A percentile compares a stretch with the other conserved stretches of the same genome.
Conservation (phyloP, 106 monocot species). For the Iris macrosiphon region DNA sequence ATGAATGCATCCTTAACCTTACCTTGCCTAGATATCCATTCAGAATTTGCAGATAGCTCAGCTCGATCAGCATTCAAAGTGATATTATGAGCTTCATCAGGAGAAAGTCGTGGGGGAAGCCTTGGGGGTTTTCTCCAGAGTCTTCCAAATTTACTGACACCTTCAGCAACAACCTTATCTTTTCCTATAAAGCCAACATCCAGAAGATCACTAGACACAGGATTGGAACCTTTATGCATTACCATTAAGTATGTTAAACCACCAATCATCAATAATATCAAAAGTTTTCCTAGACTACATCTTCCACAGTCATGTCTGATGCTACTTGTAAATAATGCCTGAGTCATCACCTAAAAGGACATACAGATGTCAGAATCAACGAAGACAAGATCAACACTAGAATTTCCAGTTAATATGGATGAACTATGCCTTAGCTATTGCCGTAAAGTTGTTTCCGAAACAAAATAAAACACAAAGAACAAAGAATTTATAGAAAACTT, state of each 20-base stretch:
- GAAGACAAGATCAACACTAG: too few relatives aligned
- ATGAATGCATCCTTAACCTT: constrained; percentile 79
- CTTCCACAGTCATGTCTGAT: constrained; percentile 30
- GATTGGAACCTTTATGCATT: constrained; percentile 24
- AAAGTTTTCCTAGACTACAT: constrained; percentile 57
- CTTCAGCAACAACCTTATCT: constrained; percentile 13
- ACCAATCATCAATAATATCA: constrained; percentile 61
- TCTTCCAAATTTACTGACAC: constrained; percentile 19
- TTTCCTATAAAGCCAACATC: constrained; percentile 4
- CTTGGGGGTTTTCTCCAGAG: constrained; percentile 63
- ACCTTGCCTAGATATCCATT: constrained; percentile 54
- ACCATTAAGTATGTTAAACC: constrained; percentile 50
- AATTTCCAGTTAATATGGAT: too few relatives aligned
- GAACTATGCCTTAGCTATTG: too few relatives aligned
- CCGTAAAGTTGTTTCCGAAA: too few relatives aligned
- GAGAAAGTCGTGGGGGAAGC: constrained; percentile 73
- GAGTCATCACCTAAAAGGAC: constrained; percentile 52
- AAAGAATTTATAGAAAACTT: too few relatives aligned
- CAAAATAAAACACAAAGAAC: too few relatives aligned
- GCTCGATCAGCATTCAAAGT: constrained; percentile 16
- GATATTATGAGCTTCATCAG: constrained; percentile 40
- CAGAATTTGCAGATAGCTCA: constrained; percentile 7
- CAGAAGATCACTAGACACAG: constrained; percentile 15
- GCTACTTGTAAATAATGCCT: constrained; percentile 34
- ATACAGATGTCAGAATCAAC: too few relatives aligned